These are phyloP conservation scores for Hydrangea macrophylla DNA, from an alignment of 148 eudicot genomes.

Conservation along the genomic window DNA sequence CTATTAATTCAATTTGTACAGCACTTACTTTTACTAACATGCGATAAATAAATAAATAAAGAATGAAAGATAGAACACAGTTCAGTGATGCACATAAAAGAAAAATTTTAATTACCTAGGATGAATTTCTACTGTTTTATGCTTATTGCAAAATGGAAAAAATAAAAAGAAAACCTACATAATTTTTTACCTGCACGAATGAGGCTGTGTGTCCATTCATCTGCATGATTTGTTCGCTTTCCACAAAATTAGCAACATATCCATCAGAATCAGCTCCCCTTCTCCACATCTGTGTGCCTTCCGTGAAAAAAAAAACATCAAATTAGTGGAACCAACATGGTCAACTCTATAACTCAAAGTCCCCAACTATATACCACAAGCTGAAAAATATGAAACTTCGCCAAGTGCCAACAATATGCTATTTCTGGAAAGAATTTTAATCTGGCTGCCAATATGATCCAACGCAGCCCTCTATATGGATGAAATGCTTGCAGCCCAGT, in stretches of 20 bases:
- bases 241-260: conserved; percentile 93
- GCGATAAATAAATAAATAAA: too few species aligned
- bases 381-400: neutral
- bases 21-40: too few species aligned
- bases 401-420: neutral
- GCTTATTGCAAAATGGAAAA: too few species aligned
- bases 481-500: too few species aligned
- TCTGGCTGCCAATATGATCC: neutral
- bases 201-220: conserved; percentile 76
- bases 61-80: too few species aligned
- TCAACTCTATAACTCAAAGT: too few species aligned
- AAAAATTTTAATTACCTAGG: too few species aligned
- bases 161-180: too few species aligned
- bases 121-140: neutral
- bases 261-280: conserved; percentile 99
- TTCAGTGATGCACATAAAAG: too few species aligned
- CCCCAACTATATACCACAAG: neutral
- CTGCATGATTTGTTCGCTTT: conserved; percentile 86
- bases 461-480: too few species aligned
- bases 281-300: conserved; percentile 99
- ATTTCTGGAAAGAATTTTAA: neutral
- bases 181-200: conserved; percentile 73
- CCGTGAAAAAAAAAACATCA: neutral
- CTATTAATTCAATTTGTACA: too few species aligned
- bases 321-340: neutral